Conservation (phyloP, 1,284 basidiomycete genomes). For the Irpex sp. region DNA sequence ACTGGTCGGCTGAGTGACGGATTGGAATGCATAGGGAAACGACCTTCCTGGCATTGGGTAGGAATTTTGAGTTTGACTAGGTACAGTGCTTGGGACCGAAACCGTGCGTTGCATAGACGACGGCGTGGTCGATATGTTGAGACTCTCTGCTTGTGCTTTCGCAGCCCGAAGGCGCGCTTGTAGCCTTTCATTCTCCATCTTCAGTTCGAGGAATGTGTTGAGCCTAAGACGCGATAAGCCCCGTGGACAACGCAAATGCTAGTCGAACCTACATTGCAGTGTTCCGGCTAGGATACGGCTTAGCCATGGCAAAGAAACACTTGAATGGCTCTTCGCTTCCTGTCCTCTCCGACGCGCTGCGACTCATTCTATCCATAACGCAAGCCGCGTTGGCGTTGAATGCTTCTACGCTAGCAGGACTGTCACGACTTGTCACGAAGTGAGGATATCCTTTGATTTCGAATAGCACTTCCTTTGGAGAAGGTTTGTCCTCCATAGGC, state of each 20-base stretch:
- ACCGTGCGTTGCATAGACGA: background rate
- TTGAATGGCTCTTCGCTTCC: constrained; percentile 48
- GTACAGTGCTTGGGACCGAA: background rate
- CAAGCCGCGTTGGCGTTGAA: background rate
- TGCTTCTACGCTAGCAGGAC: constrained; percentile 26
- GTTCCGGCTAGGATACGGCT: constrained; percentile 82
- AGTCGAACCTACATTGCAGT: constrained; percentile 63
- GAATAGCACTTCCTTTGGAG: constrained; percentile 66
- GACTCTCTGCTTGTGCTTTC: constrained; percentile 24
- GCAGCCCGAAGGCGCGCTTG: constrained; percentile 57
- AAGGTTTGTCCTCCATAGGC: constrained; percentile 24
- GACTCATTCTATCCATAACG: background rate
- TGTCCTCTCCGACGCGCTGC: background rate
- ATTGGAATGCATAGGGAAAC: background rate
- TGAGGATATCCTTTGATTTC: constrained; percentile 80
- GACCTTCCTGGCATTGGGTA: background rate
- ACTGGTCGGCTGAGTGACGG: background rate
- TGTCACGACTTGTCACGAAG: constrained; percentile 33
- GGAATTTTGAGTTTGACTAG: constrained; percentile 5
- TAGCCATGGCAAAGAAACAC: constrained; percentile 80
- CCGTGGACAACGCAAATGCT: background rate
- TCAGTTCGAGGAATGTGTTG: constrained; percentile 82
- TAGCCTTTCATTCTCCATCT: constrained; percentile 80
- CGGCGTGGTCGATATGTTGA: constrained; percentile 22
- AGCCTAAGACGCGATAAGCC: constrained; percentile 54